These are phyloP conservation scores for Saccharomycopsis lassenensis DNA, from an alignment of 805 yeast species.

Conservation along the genomic window DNA sequence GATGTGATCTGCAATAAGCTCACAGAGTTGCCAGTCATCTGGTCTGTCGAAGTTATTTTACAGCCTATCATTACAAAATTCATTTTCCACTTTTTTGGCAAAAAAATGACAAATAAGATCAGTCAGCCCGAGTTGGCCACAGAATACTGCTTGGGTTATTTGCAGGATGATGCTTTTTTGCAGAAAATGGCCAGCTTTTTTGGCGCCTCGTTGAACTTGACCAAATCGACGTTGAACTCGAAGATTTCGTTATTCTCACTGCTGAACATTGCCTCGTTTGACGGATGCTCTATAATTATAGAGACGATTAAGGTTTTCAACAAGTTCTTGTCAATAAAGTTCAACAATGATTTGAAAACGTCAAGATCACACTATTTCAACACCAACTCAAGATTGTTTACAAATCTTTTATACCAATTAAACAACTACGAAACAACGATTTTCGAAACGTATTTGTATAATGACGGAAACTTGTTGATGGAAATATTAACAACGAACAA, in stretches of 20 bases:
- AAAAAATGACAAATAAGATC: constrained; percentile 16
- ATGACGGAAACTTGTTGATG: constrained; percentile 3
- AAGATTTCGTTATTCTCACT: no score
- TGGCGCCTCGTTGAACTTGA: background rate
- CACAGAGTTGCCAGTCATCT: background rate
- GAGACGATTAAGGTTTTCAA: constrained; percentile 14
- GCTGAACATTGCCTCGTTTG: background rate
- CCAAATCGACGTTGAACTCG: background rate
- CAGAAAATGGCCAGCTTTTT: constrained; percentile 1
- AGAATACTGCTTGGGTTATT: constrained; percentile 13
- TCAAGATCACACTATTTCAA: constrained; percentile 7
- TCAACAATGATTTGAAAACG: constrained; percentile 13
- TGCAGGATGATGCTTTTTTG: constrained; percentile 9
- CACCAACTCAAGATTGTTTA: constrained; percentile 12
- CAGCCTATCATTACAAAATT: constrained; percentile 16
- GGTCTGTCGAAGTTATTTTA: constrained; percentile 12
- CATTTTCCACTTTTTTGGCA: constrained; percentile 17
- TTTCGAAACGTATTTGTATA: constrained; percentile 10
- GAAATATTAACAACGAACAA: constrained; percentile 6
- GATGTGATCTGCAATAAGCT: background rate
- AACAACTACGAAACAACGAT: constrained; percentile 12
- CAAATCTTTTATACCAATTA: constrained; percentile 16
- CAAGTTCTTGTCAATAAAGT: constrained; percentile 14
- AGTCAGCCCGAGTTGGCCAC: constrained; percentile 16
- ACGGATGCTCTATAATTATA: background rate